Evolutionary conservation across 495 filamentous ascomycete genomes (phyloP).

Genomic region (Hyphodiscus hymeniophilus): DNA sequence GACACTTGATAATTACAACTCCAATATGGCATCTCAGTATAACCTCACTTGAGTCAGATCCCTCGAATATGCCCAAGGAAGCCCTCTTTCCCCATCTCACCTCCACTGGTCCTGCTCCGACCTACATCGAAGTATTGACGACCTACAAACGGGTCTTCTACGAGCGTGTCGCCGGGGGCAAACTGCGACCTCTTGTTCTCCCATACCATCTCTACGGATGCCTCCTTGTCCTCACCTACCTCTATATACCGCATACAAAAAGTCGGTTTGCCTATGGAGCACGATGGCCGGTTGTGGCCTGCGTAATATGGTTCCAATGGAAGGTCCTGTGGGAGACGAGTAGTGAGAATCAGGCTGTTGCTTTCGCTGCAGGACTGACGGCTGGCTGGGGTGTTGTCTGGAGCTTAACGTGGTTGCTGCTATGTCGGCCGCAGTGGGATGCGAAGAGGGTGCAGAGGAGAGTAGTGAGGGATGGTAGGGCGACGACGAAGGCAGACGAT

Average conservation of each 20-base stretch:
- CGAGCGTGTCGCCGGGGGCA: conserved; percentile 27
- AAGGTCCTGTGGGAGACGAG: conserved; percentile 38
- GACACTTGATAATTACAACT: too few species aligned
- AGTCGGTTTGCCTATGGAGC: conserved; percentile 37
- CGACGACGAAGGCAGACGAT: conserved; percentile 14
- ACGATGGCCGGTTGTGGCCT: conserved; percentile 41
- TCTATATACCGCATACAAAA: conserved; percentile 48
- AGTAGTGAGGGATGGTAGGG: conserved; percentile 21
- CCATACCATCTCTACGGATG: conserved; percentile 42
- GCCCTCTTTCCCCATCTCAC: conserved; percentile 17
- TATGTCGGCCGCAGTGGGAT: conserved; percentile 55
- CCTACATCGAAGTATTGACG: conserved; percentile 1
- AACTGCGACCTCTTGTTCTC: conserved; percentile 43
- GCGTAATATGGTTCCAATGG: conserved; percentile 30
- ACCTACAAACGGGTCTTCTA: conserved; percentile 16
- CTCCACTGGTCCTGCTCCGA: conserved; percentile 9
- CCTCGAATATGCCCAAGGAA: background rate
- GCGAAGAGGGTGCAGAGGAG: conserved; percentile 55
- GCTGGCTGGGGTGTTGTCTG: conserved; percentile 60
- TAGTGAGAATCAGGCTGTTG: conserved; percentile 48
- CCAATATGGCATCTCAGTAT: too few species aligned
- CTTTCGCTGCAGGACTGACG: conserved; percentile 61
- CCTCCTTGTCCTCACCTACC: conserved; percentile 39
- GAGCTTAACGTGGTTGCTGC: conserved; percentile 52
- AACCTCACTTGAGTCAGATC: too few species aligned